A percentile compares a stretch with the other conserved stretches of the same genome.
Evolutionary conservation across 73 alveolate genomes (phyloP).

Genomic region (Uronychia setigera): DNA sequence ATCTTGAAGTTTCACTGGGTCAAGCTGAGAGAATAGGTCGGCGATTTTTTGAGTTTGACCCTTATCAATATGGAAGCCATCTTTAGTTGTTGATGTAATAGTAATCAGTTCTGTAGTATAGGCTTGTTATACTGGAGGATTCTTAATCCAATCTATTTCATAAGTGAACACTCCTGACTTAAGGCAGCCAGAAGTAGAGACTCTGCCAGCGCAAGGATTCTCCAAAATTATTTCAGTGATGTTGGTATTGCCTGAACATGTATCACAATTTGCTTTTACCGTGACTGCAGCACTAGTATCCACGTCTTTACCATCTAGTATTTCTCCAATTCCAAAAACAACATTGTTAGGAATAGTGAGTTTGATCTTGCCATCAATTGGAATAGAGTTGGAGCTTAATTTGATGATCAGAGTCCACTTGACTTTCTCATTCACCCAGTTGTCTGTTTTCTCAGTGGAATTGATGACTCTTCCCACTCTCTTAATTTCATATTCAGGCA

Average conservation of each 20-base stretch:
- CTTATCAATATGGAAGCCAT: conserved; percentile 18
- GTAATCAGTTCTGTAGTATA: background rate
- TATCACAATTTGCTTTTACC: background rate
- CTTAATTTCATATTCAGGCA: too few relatives aligned
- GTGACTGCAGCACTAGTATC: conserved; percentile 13
- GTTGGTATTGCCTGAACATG: background rate
- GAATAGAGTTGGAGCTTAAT: conserved; percentile 31
- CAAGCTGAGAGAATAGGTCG: conserved; percentile 17
- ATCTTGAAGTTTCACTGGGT: background rate
- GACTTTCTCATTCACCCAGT: conserved; percentile 38
- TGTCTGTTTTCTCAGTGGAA: too few relatives aligned
- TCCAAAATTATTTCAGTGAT: background rate
- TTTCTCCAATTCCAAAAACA: conserved; percentile 33
- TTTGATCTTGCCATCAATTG: conserved; percentile 31
- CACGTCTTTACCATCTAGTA: background rate
- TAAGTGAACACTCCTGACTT: background rate
- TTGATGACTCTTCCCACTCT: too few relatives aligned
- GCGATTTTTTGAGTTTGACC: conserved; percentile 8
- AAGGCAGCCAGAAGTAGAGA: conserved; percentile 16
- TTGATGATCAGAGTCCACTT: conserved; percentile 37
- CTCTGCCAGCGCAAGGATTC: background rate
- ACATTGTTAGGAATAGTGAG: conserved; percentile 49
- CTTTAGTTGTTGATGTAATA: conserved; percentile 5
- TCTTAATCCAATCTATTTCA: conserved; percentile 20
- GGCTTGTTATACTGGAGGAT: conserved; percentile 27